Base-by-base conservation (phyloP, 1,284 basidiomycete genomes). In the Heterobasidion irregulare region DNA sequence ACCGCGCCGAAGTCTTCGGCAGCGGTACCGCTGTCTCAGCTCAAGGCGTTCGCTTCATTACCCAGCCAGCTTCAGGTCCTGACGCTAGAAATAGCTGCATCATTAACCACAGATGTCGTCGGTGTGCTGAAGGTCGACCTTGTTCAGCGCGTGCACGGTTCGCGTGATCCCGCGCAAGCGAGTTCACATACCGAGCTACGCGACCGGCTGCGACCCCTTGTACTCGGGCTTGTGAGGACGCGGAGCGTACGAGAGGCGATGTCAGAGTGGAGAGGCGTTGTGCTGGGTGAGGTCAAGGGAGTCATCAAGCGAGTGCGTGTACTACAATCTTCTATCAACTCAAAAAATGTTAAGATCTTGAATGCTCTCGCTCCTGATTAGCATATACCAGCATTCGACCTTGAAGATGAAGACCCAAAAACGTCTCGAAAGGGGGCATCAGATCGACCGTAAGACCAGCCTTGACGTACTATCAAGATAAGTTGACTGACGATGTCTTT, bases 101-200 rank as follows among this genome's bases (percentile, higher is more conserved):
- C 89, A 1, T 74, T 96, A n/a, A 86, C 91, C 18, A 74, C 79
- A 9, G 92, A 96, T 60, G 74, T 97, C 1, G 78, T 91, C 4
- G 75, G 78, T 19, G 77, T 88, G 0, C 76, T 98, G 8, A 77
- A 80, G 41, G 75, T 79, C 16, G 86, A 94, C 64, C 73, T 96
- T 38, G 70, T 79, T 7, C 76, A 78, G 52, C 76, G 79, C 12
- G 75, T 83, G 50, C 70, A 72, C 50, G 44, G 49, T 0, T 54
- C 58, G 15, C 49, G 57, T 1, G 59, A 59, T 7, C 49, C 58
- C 7, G 63, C 71, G 43, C 63, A 62, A 33, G 64, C 62, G 7
- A 63, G 69, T 12, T 64, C 71, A 13, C 67, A 72, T 56, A 59
- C 68, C 56, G 68, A 72, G 2, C 63, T 91, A 33, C 75, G 76